These are phyloP conservation scores for Adiantum capillusveneris DNA, from an alignment of 75 land plant species.

Conservation along the genomic window DNA sequence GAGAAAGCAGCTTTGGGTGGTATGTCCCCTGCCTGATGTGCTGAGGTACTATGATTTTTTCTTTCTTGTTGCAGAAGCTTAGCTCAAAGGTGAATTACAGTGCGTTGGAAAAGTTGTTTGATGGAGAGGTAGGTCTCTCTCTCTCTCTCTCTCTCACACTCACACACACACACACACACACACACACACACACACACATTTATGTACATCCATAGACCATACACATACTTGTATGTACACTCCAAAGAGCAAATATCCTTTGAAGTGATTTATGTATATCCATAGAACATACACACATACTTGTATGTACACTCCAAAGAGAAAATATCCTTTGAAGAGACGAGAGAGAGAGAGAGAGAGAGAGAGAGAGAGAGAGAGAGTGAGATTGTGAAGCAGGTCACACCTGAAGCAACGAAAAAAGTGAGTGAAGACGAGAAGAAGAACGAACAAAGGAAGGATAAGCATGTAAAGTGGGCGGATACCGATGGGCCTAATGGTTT, in stretches of 20 bases:
- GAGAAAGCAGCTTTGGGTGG: too few relatives aligned
- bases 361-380: not conserved
- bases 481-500: not conserved
- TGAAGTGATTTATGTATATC: too few relatives aligned
- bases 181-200: too few relatives aligned
- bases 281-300: too few relatives aligned
- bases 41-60: not conserved
- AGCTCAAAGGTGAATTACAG: constrained; percentile 63
- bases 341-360: not conserved
- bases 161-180: not conserved
- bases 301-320: too few relatives aligned
- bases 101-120: constrained; percentile 58
- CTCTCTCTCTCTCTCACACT: too few relatives aligned
- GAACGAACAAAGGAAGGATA: not conserved
- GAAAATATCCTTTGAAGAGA: too few relatives aligned
- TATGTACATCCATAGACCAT: too few relatives aligned
- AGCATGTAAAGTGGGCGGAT: constrained; percentile 3
- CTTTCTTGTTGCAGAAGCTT: constrained; percentile 39
- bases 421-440: not conserved
- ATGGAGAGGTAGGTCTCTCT: constrained; percentile 30
- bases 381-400: not conserved
- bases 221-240: too few relatives aligned
- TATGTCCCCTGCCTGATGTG: not conserved
- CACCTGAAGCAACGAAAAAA: not conserved
- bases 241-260: too few relatives aligned